Evolutionary conservation across 352 stramenopile species (phyloP), one percentile per base, ranked within the genome.

Genomic region (Pythium brachiatum): DNA sequence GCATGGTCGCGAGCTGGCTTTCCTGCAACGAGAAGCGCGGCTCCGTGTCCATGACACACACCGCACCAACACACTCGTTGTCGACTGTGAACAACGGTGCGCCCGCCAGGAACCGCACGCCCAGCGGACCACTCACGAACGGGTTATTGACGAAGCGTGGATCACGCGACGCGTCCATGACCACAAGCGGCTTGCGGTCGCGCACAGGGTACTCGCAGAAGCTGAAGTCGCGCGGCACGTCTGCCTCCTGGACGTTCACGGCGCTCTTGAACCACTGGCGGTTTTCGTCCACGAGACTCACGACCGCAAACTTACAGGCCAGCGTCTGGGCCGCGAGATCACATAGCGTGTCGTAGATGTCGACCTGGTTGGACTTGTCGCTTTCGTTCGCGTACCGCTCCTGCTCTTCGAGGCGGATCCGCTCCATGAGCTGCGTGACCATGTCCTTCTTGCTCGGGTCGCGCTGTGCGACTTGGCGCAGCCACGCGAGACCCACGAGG

Each of bases 181-280:
- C 87, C 25, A 96, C 84, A 36, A 97, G 73, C 20, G 85, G 82
- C 60, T 72, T 69, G 57, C 86, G 76, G 27, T 90, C 80, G 18
- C 79, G 78, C 43, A 94, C 85, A 0, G 85, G 81, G 58, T 91
- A 90, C 54, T 91, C 82, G 57, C 85, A 94, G 61, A 94, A 94
- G 57, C 79, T 91, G 46, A 94, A 92, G 60, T 91, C 82, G n/a
- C 85, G 82, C 25, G 82, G 82, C 66, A 94, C 82, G 32, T 94
- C 81, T 0, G 79, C 79, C 64, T 94, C 82, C 34, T 79, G 66
- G 23, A 94, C 81, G 54, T 90, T 88, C 27, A 92, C 76, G 21
- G 87, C 76, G 57, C 84, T 96, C 74, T 97, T 95, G 72, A 98
- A 98, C 92, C 94, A 98, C 75, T 98, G 92, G 20, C 94, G 83